Conservation (phyloP, 2,329 filamentous ascomycete genomes). For the Fusarium azukiicola region DNA sequence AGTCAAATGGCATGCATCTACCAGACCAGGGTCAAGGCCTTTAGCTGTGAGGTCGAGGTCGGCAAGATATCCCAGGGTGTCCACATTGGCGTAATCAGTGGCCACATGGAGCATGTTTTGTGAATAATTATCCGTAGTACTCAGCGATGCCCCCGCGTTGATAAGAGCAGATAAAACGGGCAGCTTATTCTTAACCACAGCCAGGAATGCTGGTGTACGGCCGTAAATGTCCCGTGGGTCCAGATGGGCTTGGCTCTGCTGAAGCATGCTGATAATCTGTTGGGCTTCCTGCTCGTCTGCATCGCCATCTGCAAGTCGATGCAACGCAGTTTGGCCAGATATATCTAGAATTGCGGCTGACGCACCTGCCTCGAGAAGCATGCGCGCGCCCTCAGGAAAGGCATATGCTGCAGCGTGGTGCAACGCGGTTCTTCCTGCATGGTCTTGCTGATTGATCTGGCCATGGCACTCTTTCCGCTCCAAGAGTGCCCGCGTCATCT, state of each 20-base stretch:
- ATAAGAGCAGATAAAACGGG: background rate
- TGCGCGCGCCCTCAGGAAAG: background rate
- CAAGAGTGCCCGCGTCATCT: background rate
- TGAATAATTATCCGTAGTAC: rapidly evolving
- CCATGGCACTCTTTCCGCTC: background rate
- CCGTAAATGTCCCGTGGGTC: rapidly evolving
- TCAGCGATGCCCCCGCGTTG: background rate
- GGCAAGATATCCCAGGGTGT: background rate
- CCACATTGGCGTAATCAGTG: rapidly evolving
- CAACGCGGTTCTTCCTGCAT: rapidly evolving
- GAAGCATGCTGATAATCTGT: background rate
- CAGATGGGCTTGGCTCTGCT: background rate
- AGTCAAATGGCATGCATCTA: background rate
- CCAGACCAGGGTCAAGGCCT: rapidly evolving
- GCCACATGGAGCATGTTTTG: rapidly evolving
- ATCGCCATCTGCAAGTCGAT: rapidly evolving
- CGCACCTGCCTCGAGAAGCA: conserved; percentile 39
- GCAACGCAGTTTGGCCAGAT: rapidly evolving
- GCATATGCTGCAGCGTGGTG: rapidly evolving
- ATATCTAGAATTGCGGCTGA: rapidly evolving
- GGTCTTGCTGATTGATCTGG: rapidly evolving
- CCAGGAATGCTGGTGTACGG: rapidly evolving
- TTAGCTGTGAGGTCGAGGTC: rapidly evolving
- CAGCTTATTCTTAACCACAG: rapidly evolving
- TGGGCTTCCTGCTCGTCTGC: rapidly evolving